Percentiles rank a stretch among this genome's conserved stretches.
phyloP scores from a whole-genome alignment of 805 yeast species.

The Saccharomycopsis sp. region DNA sequence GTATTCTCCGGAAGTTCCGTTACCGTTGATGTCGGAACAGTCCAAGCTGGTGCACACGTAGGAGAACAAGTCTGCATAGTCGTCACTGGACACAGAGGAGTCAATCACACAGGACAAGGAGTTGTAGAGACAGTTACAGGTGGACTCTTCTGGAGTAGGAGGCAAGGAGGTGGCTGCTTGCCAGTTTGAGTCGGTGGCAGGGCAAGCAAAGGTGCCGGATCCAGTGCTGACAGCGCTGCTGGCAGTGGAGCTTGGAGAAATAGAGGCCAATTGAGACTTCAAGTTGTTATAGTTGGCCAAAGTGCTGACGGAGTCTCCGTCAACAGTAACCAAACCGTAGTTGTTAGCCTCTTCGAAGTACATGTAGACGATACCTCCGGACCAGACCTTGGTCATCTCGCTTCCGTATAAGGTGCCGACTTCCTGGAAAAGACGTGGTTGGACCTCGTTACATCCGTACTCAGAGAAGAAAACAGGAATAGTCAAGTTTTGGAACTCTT shows the following conservation, averaged over 20 bases:
- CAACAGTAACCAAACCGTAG: constrained; percentile 63
- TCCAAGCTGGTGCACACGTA: constrained; percentile 49
- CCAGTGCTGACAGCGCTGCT: constrained; percentile 34
- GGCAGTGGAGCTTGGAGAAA: constrained; percentile 47
- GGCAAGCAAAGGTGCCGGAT: constrained; percentile 51
- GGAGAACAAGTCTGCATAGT: constrained; percentile 54
- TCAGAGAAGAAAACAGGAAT: constrained; percentile 76
- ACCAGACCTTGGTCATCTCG: constrained; percentile 79
- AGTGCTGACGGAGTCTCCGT: constrained; percentile 46
- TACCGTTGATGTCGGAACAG: constrained; percentile 54
- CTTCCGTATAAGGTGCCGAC: constrained; percentile 55
- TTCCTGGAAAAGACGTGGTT: constrained; percentile 69
- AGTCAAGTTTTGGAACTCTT: constrained; percentile 56
- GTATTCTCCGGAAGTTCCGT: constrained; percentile 61
- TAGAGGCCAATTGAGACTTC: constrained; percentile 47
- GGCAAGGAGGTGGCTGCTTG: constrained; percentile 62
- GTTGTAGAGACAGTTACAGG: constrained; percentile 56
- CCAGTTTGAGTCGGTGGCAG: constrained; percentile 53
- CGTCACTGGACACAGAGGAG: constrained; percentile 44
- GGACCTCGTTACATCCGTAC: constrained; percentile 68
- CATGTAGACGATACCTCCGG: constrained; percentile 87
- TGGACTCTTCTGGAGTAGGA: constrained; percentile 64
- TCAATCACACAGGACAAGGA: constrained; percentile 56
- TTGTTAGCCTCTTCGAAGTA: constrained; percentile 71
- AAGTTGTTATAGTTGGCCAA: constrained; percentile 58